Conservation (phyloP, 495 filamentous ascomycete species). For the Tuber umbilicatum region DNA sequence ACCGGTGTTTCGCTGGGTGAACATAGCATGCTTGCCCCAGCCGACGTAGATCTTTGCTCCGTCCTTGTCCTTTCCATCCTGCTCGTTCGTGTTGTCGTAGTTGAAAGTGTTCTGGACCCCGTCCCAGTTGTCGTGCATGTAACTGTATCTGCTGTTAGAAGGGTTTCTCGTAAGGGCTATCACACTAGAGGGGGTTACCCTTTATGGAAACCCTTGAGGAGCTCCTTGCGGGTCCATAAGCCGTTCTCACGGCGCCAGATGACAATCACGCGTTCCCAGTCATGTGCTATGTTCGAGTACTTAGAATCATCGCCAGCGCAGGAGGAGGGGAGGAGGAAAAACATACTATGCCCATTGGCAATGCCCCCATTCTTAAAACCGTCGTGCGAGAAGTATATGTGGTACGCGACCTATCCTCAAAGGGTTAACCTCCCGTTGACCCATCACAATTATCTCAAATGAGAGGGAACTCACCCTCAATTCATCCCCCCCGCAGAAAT, state of each 20-base stretch:
- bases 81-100: slow-evolving; percentile 24
- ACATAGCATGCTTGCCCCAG: slow-evolving; percentile 40
- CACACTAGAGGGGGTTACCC: slow-evolving; percentile 24
- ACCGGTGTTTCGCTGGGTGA: slow-evolving; percentile 27
- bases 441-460: background rate
- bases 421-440: background rate
- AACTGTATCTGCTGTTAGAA: background rate
- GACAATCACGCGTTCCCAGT: slow-evolving; percentile 37
- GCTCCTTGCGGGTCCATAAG: slow-evolving; percentile 26
- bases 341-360: slow-evolving; percentile 36
- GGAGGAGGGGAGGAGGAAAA: background rate
- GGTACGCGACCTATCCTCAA: slow-evolving; percentile 23
- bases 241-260: slow-evolving; percentile 32
- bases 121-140: slow-evolving; percentile 29
- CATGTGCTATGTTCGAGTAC: slow-evolving; percentile 11
- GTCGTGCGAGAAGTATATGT: slow-evolving; percentile 33
- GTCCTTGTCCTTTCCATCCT: slow-evolving; percentile 27
- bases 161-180: no score
- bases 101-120: slow-evolving; percentile 28
- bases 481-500: slow-evolving; percentile 24
- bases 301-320: background rate
- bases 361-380: slow-evolving; percentile 24
- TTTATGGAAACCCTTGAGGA: slow-evolving; percentile 33
- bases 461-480: slow-evolving; percentile 20
- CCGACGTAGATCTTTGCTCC: slow-evolving; percentile 38